Evolutionary conservation across 176 grass and related monocot genomes (phyloP), one percentile per base, ranked within the genome.

Genomic region (Oryza punctata): DNA sequence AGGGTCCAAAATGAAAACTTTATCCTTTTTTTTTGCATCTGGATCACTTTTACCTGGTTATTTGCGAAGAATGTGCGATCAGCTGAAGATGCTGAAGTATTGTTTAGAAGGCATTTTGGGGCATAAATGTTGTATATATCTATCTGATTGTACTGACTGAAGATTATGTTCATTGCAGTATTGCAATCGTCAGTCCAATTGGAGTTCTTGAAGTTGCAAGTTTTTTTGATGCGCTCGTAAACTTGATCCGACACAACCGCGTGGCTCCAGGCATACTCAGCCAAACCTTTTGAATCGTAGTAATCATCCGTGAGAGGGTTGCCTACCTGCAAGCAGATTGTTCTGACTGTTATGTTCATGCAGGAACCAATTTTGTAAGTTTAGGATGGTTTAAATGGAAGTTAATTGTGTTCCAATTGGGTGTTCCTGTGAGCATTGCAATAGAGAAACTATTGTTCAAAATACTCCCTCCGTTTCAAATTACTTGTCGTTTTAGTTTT

Each of bases 81-180:
- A 13, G 8, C 15, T 16, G 73, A 82, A 71, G 86, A 76, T 28
- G 72, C 80, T 45, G 86, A 88, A 46, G 82, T 82, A 75, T 86
- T 87, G 67, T 83, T 68, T 67, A 97, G 89, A 85, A 85, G 90
- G 71, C 94, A 97, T 30, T 90, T 97, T 7, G 94, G 91, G 45
- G 89, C 94, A 85, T 97, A 97, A 32, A 97, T 91, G 61, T 97
- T 97, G 65, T 94, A 94, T 83, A 94, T 94, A 77, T 97, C 91
- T 1, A 97, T 94, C 32, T 84, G 52, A 2, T 49, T 24, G 69
- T 97, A 97, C 81, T 91, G 87, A 45, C 57, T 59, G 73, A 91
- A 94, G 60, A 94, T 14, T 0, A 64, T 18, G 14, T 54, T 80
- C 87, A 97, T 93, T 9, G 72, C 83, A 18, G 69, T 21, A 0